Conservation (phyloP, 1,284 basidiomycete species). For the Sanghuangporus sanghuang region DNA sequence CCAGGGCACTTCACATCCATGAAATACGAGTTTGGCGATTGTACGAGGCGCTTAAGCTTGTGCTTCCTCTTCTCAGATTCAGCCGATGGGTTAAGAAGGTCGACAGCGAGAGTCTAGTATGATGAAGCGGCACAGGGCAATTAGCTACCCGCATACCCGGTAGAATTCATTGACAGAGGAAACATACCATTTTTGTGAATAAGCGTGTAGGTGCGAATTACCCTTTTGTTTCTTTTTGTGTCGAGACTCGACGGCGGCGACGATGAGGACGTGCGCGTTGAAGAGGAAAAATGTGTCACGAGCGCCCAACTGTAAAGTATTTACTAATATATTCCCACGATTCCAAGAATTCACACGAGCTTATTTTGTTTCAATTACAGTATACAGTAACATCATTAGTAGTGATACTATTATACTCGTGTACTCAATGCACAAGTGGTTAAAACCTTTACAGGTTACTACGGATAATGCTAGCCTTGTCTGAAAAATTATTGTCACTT, state of each 20-base stretch:
- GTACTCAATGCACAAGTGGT: neutral
- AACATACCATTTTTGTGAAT: constrained; percentile 14
- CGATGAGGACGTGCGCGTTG: constrained; percentile 1
- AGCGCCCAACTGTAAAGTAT: neutral
- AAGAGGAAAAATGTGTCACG: neutral
- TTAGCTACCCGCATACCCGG: constrained; percentile 2
- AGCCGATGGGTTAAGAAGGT: constrained; percentile 94
- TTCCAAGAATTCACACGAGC: neutral
- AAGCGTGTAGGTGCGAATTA: neutral
- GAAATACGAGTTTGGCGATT: constrained; percentile 97
- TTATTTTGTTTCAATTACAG: neutral
- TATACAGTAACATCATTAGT: too few species aligned
- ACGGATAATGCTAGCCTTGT: neutral
- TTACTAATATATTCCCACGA: neutral
- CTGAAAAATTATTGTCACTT: neutral
- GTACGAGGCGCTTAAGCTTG: constrained; percentile 99
- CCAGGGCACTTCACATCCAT: constrained; percentile 99
- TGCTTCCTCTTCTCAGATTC: constrained; percentile 87
- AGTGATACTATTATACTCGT: neutral
- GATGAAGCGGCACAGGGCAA: neutral
- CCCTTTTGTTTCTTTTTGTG: neutral
- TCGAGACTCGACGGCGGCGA: constrained; percentile 1
- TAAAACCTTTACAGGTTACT: neutral
- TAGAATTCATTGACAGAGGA: neutral
- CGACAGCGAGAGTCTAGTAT: constrained; percentile 89